These are phyloP conservation scores for Hyaloscypha finlandica DNA, from an alignment of 495 filamentous ascomycete genomes.

Conservation along the genomic window DNA sequence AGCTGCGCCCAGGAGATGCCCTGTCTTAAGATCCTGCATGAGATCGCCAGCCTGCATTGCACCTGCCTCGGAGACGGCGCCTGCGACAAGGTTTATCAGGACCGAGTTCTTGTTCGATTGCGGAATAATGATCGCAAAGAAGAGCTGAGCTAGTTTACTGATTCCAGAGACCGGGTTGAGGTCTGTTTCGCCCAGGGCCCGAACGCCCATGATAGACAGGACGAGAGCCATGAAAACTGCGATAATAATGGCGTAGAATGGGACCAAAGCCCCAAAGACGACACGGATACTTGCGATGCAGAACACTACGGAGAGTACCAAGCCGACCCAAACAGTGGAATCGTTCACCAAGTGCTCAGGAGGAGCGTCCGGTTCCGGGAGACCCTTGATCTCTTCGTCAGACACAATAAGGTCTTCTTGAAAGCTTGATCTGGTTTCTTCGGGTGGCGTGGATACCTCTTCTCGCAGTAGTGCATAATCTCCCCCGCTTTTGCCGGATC, in stretches of 20 bases:
- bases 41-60: constrained; percentile 95
- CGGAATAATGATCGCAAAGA: constrained; percentile 89
- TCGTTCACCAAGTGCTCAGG: constrained; percentile 78
- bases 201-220: constrained; percentile 91
- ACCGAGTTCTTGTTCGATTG: constrained; percentile 74
- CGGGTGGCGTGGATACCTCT: constrained; percentile 15
- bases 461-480: constrained; percentile 28
- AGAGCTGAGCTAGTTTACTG: constrained; percentile 91
- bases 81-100: constrained; percentile 89
- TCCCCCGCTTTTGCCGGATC: constrained; percentile 15
- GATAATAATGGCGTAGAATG: constrained; percentile 69
- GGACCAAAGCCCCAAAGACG: constrained; percentile 71
- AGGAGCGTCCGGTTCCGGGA: constrained; percentile 70
- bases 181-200: constrained; percentile 93
- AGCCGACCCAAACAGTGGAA: constrained; percentile 68
- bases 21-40: constrained; percentile 98
- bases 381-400: constrained; percentile 22
- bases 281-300: constrained; percentile 80
- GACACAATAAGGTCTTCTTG: constrained; percentile 5
- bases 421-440: constrained; percentile 7
- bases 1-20: constrained; percentile 86
- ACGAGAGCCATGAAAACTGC: constrained; percentile 87
- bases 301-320: constrained; percentile 73
- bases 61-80: constrained; percentile 85
- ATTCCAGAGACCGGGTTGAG: constrained; percentile 97